A percentile compares a stretch with the other conserved stretches of the same genome.
These are phyloP conservation scores for Acanthamoeba healyi DNA, from an alignment of 208 protist genomes.

Conservation along the genomic window DNA sequence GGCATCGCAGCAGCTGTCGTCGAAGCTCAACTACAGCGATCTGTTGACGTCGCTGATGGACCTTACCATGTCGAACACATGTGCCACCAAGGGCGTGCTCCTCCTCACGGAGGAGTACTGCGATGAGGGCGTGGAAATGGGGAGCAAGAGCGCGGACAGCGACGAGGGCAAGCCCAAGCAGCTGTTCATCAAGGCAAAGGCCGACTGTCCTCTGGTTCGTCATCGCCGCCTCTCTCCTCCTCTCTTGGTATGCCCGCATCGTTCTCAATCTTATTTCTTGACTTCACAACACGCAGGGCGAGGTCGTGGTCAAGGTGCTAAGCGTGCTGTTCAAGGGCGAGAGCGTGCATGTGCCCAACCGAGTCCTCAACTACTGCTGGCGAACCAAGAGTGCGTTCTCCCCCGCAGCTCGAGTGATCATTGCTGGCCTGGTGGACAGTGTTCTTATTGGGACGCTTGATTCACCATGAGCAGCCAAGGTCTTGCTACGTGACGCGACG, in stretches of 20 bases:
- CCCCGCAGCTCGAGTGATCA: too few species aligned
- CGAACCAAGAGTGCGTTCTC: slow-evolving; percentile 58
- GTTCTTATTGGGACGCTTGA: too few species aligned
- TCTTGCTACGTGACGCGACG: background rate
- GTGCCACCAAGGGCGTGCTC: slow-evolving; percentile 45
- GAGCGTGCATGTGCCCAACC: slow-evolving; percentile 18
- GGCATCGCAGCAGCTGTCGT: slow-evolving; percentile 44
- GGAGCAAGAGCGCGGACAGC: background rate
- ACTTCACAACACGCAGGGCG: too few species aligned
- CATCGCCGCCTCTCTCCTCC: too few species aligned
- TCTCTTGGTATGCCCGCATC: too few species aligned
- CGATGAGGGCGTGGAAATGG: background rate
- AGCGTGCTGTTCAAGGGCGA: slow-evolving; percentile 20
- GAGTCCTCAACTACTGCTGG: slow-evolving; percentile 73
- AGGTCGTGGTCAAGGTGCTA: slow-evolving; percentile 29
- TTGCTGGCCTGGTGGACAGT: background rate
- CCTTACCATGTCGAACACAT: slow-evolving; percentile 8
- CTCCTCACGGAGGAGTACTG: slow-evolving; percentile 25
- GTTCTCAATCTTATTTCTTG: too few species aligned
- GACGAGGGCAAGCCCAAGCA: background rate
- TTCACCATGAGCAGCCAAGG: too few species aligned
- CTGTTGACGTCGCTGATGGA: slow-evolving; percentile 63
- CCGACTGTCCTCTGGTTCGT: background rate
- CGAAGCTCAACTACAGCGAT: slow-evolving; percentile 50
- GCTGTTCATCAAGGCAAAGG: slow-evolving; percentile 2